phyloP scores from a whole-genome alignment of 805 yeast species.

The Myxozyma udenii region DNA sequence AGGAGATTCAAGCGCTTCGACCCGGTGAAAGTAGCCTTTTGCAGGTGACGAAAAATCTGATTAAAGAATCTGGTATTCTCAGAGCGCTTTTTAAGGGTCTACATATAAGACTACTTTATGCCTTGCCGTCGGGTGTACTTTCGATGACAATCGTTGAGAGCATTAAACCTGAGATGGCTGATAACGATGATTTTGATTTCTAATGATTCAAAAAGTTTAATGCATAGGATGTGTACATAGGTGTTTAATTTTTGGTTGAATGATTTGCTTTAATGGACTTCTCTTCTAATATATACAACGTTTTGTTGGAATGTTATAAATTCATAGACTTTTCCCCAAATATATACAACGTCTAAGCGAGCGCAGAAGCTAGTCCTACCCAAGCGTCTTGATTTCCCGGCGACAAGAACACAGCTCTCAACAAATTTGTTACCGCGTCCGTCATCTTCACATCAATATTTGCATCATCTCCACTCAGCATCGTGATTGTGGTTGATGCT shows the following conservation, averaged over 20 bases:
- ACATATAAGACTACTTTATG: conserved; percentile 39
- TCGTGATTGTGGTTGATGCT: conserved; percentile 31
- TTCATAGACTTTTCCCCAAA: background rate
- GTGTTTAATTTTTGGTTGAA: background rate
- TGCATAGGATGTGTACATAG: background rate
- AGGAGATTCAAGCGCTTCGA: conserved; percentile 39
- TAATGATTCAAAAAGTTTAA: background rate
- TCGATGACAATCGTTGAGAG: conserved; percentile 44
- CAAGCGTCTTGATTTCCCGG: conserved; percentile 50
- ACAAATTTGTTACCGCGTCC: conserved; percentile 54
- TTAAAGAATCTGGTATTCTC: conserved; percentile 40
- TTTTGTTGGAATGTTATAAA: too few relatives aligned
- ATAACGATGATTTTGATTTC: conserved; percentile 9
- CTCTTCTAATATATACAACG: background rate
- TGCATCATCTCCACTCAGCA: background rate
- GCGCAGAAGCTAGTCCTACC: conserved; percentile 24
- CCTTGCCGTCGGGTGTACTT: conserved; percentile 43
- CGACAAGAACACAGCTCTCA: conserved; percentile 63
- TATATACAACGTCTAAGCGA: background rate
- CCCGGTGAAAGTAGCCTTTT: conserved; percentile 40
- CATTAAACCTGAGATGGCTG: conserved; percentile 39
- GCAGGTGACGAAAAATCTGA: conserved; percentile 38
- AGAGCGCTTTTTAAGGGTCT: conserved; percentile 41
- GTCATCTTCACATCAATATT: background rate
- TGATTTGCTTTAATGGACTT: background rate